Percentiles rank a stretch among this genome's conserved stretches.
Evolutionary conservation across 1,284 basidiomycete genomes (phyloP).

Genomic region (Tremellales sp.): DNA sequence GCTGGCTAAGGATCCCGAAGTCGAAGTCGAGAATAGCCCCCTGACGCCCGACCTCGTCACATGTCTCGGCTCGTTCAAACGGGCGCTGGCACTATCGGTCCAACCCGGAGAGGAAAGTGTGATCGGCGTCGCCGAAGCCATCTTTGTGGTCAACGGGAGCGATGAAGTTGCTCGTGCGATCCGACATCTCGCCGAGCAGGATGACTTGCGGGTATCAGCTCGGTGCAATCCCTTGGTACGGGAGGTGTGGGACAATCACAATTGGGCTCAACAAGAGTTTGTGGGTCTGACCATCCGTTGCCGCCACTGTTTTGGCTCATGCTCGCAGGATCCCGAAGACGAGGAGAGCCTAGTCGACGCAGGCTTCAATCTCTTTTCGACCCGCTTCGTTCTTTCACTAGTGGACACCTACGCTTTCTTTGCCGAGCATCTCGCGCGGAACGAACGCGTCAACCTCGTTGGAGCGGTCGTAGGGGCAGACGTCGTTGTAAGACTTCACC

Average conservation of each 20-base stretch:
- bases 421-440: background rate
- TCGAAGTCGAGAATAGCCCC: background rate
- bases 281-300: background rate
- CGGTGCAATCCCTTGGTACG: too few relatives aligned
- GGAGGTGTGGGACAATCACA: background rate
- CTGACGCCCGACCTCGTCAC: background rate
- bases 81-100: background rate
- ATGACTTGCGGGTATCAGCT: too few relatives aligned
- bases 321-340: background rate
- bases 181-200: too few relatives aligned
- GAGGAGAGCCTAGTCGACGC: background rate
- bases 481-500: background rate
- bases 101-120: background rate
- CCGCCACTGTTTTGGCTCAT: background rate
- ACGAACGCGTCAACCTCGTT: background rate
- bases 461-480: background rate
- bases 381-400: background rate
- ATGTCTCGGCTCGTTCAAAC: slow-evolving; percentile 1
- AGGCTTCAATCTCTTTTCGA: background rate
- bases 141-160: too few relatives aligned
- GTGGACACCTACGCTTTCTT: background rate
- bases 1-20: background rate
- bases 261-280: background rate
- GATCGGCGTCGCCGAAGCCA: too few relatives aligned
- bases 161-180: too few relatives aligned